Evolutionary conservation across 208 protist genomes (phyloP).

Genomic region (Trypanosoma avium): DNA sequence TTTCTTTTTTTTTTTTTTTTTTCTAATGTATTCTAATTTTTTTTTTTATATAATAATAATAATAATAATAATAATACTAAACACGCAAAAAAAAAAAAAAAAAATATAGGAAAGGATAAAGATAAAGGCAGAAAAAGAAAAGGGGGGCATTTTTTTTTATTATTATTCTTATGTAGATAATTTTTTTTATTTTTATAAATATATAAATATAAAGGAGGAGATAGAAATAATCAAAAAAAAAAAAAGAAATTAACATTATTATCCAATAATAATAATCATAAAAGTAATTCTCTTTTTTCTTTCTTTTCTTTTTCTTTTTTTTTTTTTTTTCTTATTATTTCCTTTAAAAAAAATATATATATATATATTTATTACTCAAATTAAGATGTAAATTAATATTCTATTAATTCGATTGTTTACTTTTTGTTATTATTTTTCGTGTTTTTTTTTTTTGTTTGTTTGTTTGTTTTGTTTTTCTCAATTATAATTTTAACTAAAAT

Average conservation of each 20-base stretch:
- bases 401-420: conserved; percentile 6
- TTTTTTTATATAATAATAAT: neutral
- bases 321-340: conserved; percentile 19
- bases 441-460: neutral
- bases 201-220: conserved; percentile 1
- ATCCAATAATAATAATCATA: too few species aligned
- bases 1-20: neutral
- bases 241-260: neutral
- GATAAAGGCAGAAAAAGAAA: conserved; percentile 13
- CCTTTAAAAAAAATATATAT: conserved; percentile 22
- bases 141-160: too few species aligned
- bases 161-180: conserved; percentile 9
- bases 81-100: neutral
- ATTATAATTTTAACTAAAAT: too few species aligned
- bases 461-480: conserved; percentile 12
- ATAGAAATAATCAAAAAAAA: conserved; percentile 17
- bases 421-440: neutral
- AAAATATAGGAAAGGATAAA: conserved; percentile 11
- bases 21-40: neutral
- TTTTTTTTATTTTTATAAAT: too few species aligned
- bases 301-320: conserved; percentile 19
- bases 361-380: too few species aligned
- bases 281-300: conserved; percentile 9
- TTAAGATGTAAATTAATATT: too few species aligned
- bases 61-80: neutral